Evolutionary conservation across 192 early-diverging fungal genomes (phyloP).

Genomic region (Dimargaris verticillata): DNA sequence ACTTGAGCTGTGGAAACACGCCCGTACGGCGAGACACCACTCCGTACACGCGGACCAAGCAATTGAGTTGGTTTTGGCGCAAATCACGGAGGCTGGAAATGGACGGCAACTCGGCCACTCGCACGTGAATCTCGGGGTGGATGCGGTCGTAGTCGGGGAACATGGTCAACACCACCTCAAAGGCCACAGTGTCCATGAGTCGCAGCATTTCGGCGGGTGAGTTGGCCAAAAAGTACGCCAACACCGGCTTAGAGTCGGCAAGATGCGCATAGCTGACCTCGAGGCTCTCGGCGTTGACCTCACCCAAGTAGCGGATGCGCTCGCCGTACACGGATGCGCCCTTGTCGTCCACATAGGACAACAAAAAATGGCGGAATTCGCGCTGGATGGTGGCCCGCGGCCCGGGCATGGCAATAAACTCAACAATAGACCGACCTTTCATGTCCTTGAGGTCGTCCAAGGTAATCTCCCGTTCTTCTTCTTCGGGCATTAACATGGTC

Average conservation of each 20-base stretch:
- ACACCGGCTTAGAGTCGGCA: slow-evolving; percentile 51
- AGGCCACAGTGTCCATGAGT: slow-evolving; percentile 85
- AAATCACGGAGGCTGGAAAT: slow-evolving; percentile 74
- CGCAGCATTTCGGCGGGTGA: slow-evolving; percentile 74
- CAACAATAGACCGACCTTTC: slow-evolving; percentile 59
- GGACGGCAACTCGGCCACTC: slow-evolving; percentile 78
- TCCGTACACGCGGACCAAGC: slow-evolving; percentile 75
- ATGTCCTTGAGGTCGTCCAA: slow-evolving; percentile 70
- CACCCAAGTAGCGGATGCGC: slow-evolving; percentile 74
- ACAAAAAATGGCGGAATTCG: slow-evolving; percentile 79
- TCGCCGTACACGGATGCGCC: slow-evolving; percentile 89
- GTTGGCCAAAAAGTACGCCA: slow-evolving; percentile 84
- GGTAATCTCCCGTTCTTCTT: slow-evolving; percentile 47
- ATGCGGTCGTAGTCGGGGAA: slow-evolving; percentile 85
- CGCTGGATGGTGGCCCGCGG: slow-evolving; percentile 65
- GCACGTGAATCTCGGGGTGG: slow-evolving; percentile 83
- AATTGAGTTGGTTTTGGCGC: slow-evolving; percentile 82
- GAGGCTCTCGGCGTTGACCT: slow-evolving; percentile 69
- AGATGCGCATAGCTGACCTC: slow-evolving; percentile 79
- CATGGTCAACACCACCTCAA: slow-evolving; percentile 73
- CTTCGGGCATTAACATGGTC: slow-evolving; percentile 35
- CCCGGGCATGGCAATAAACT: slow-evolving; percentile 74
- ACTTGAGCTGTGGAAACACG: slow-evolving; percentile 94
- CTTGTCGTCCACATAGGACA: slow-evolving; percentile 66
- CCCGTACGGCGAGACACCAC: slow-evolving; percentile 85